Conservation (phyloP, 139 green algal species). For the Closterium sp. region DNA sequence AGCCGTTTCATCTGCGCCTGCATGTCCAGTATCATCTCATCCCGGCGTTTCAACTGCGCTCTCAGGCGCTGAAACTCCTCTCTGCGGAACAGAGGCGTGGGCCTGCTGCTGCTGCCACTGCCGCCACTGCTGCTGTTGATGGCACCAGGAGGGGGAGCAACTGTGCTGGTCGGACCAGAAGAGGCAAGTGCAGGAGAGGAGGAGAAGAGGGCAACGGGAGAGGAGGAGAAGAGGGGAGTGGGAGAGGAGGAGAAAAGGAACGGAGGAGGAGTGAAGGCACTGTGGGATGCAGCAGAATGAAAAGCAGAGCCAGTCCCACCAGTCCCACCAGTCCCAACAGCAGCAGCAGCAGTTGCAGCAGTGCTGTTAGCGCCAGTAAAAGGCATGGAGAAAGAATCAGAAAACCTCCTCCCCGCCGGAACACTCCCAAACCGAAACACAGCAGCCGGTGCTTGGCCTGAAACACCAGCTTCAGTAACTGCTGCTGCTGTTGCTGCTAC, state of each 20-base stretch:
- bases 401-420: too few relatives aligned
- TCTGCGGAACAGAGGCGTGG: background rate
- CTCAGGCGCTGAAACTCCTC: background rate
- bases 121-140: background rate
- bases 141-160: background rate
- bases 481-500: too few relatives aligned
- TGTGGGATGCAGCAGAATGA: background rate
- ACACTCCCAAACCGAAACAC: background rate
- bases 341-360: too few relatives aligned
- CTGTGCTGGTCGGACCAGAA: background rate
- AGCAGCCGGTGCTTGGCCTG: background rate
- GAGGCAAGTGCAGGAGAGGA: background rate
- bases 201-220: background rate
- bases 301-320: background rate
- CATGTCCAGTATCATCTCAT: conserved; percentile 14
- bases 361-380: too few relatives aligned
- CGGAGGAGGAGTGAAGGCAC: background rate
- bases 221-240: background rate
- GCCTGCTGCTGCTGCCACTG: background rate
- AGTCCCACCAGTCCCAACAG: background rate
- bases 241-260: background rate
- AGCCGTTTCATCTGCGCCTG: conserved; percentile 8
- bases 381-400: too few relatives aligned
- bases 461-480: background rate
- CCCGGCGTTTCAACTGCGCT: conserved; percentile 7